A percentile compares a stretch with the other conserved stretches of the same genome.
Evolutionary conservation across 2,329 filamentous ascomycete genomes (phyloP).

Genomic region (Canariomyces notabilis): DNA sequence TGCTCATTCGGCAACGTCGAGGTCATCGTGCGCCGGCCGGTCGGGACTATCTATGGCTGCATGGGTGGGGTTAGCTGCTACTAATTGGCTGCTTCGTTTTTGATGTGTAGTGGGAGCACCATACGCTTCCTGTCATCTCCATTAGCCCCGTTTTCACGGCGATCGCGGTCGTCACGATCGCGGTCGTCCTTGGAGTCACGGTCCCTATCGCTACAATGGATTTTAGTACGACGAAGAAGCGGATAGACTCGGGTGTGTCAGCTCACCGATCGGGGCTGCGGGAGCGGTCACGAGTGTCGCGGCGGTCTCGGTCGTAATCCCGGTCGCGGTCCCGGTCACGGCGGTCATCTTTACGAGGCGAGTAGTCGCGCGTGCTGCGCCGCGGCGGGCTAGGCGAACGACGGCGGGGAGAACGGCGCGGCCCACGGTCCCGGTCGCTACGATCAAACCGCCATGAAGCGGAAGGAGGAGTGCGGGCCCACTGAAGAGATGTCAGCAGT

Average conservation of each 20-base stretch:
- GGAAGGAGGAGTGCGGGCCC: constrained; percentile 95
- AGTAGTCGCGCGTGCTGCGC: constrained; percentile 72
- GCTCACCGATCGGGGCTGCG: constrained; percentile 62
- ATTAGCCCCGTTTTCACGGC: constrained; percentile 72
- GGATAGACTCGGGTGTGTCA: neutral
- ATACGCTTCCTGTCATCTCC: constrained; percentile 88
- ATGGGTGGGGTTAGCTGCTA: constrained; percentile 22
- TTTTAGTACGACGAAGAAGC: neutral
- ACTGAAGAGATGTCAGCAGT: constrained; percentile 50
- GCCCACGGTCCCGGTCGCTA: constrained; percentile 39
- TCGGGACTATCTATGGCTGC: constrained; percentile 69
- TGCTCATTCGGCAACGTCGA: constrained; percentile 80
- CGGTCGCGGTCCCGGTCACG: constrained; percentile 75
- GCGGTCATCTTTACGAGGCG: constrained; percentile 83
- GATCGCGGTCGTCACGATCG: constrained; percentile 67
- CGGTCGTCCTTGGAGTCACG: constrained; percentile 47
- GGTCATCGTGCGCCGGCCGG: constrained; percentile 81
- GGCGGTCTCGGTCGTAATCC: constrained; percentile 67
- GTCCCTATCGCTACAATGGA: constrained; percentile 32
- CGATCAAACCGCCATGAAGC: constrained; percentile 95
- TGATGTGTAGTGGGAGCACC: constrained; percentile 22
- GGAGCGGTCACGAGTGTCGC: constrained; percentile 68
- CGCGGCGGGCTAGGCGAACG: constrained; percentile 77
- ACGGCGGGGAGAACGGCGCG: constrained; percentile 51
- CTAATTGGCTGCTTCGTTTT: constrained; percentile 31